Evolutionary conservation across 495 filamentous ascomycete genomes (phyloP).

Genomic region (Trichoderma reesei): DNA sequence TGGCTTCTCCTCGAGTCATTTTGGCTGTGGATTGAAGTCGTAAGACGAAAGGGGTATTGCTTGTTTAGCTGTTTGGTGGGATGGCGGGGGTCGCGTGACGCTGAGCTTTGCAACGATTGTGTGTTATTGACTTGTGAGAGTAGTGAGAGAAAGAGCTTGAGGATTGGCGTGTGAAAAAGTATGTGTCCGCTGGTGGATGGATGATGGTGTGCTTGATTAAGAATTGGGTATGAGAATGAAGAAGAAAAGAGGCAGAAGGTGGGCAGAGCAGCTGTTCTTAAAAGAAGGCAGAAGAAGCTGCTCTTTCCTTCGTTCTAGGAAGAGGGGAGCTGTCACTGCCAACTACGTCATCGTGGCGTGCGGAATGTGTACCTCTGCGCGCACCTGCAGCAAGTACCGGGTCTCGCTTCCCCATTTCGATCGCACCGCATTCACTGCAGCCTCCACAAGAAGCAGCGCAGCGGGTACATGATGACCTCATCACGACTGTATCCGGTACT

Average conservation of each 20-base stretch:
- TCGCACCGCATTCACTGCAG: not conserved
- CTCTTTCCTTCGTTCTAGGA: too few species aligned
- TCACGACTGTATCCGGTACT: not conserved
- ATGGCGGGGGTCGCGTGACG: slow-evolving; percentile 3
- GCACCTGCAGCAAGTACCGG: not conserved
- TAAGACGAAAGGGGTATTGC: slow-evolving; percentile 7
- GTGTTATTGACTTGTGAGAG: not conserved
- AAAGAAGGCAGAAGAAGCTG: too few species aligned
- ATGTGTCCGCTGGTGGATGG: not conserved
- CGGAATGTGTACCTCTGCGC: not conserved
- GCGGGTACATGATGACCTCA: slow-evolving; percentile 4
- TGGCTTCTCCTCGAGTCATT: slow-evolving; percentile 73
- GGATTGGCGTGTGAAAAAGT: not conserved
- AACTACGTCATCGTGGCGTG: slow-evolving; percentile 8
- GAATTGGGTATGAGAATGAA: too few species aligned
- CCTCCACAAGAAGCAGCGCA: not conserved
- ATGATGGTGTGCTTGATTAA: too few species aligned
- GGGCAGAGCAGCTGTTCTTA: not conserved
- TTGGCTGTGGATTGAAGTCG: slow-evolving; percentile 21
- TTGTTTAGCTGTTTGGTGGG: not conserved
- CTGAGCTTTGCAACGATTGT: not conserved
- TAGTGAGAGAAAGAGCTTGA: not conserved
- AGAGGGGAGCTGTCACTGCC: not conserved
- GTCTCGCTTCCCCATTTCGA: not conserved
- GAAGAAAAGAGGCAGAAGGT: not conserved